phyloP scores from a whole-genome alignment of 192 early-diverging fungal genomes.

The Umbelopsis isabellina region DNA sequence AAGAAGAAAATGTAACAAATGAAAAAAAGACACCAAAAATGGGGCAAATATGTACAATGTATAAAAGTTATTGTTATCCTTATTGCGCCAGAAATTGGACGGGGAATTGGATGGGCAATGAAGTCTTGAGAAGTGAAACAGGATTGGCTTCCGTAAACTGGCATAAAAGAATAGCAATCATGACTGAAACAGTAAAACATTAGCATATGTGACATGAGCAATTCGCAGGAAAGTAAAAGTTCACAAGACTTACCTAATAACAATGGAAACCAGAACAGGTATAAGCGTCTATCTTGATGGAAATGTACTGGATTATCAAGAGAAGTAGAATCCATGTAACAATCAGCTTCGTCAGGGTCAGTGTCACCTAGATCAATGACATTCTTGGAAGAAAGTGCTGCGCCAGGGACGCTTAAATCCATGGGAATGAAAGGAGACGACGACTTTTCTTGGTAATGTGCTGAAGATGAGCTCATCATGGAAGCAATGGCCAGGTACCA shows the following conservation, averaged over 20 bases:
- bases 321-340: constrained; percentile 34
- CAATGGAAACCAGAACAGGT: constrained; percentile 61
- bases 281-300: constrained; percentile 58
- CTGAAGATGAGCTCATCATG: background rate
- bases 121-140: background rate
- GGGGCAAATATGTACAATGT: constrained; percentile 8
- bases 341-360: constrained; percentile 31
- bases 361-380: constrained; percentile 10
- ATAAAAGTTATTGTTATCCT: background rate
- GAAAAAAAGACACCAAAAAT: background rate
- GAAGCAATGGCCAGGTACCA: constrained; percentile 12
- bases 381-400: constrained; percentile 23
- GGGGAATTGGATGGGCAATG: background rate
- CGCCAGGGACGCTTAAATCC: constrained; percentile 15
- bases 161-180: constrained; percentile 5
- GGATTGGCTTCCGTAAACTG: constrained; percentile 1
- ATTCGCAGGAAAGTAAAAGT: background rate
- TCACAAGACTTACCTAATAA: constrained; percentile 37
- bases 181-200: background rate
- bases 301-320: constrained; percentile 31
- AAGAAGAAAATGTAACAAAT: background rate
- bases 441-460: background rate
- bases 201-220: background rate
- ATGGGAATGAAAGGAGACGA: background rate
- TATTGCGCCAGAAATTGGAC: background rate